Evolutionary conservation across 2,329 filamentous ascomycete genomes (phyloP), one percentile per base, ranked within the genome.

Genomic region (Botryotinia narcissicola): DNA sequence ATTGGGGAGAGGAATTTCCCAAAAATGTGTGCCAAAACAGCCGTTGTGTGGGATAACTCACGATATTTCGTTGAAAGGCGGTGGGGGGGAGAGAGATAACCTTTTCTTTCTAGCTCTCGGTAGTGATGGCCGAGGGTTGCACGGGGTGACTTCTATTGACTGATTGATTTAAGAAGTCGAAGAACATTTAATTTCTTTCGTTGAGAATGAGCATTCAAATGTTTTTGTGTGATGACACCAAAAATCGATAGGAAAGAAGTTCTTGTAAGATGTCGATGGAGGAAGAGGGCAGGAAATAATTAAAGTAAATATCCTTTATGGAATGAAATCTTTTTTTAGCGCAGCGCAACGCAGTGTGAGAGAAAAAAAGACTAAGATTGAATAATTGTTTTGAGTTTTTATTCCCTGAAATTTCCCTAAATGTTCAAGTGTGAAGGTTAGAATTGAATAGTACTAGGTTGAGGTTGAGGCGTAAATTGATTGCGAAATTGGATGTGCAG

Each of bases 31-130:
- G 29, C 48, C 63, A 72, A 76, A 74, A 75, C 69, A 75, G 74
- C 68, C 66, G 76, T 71, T 72, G 73, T 57, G 73, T 74, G 72
- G 72, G 74, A 72, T 73, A 76, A 70, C 71, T 75, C 75, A 75
- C 73, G 75, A 77, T 74, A 75, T 73, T 72, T 75, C 74, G 74
- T 75, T 77, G 76, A 77, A 54, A 70, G 70, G 74, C 71, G 76
- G 76, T 75, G 59, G 57, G 60, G 76, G 59, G 35, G 35, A 57
- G 42, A 35, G 46, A 44, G 37, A 40, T 71, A 63, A 48, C 44
- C 42, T 64, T 64, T 48, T 44, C 42, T 71, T 57, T 71, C 42
- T 42, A 75, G 76, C 70, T 74, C 70, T 78, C 78, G 78, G 78
- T 76, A 76, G 73, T 60, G 61, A 42, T 73, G 71, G 72, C 77